These are phyloP conservation scores for Rhynchospora pubera DNA, from an alignment of 176 grass and related monocot genomes.

Conservation along the genomic window DNA sequence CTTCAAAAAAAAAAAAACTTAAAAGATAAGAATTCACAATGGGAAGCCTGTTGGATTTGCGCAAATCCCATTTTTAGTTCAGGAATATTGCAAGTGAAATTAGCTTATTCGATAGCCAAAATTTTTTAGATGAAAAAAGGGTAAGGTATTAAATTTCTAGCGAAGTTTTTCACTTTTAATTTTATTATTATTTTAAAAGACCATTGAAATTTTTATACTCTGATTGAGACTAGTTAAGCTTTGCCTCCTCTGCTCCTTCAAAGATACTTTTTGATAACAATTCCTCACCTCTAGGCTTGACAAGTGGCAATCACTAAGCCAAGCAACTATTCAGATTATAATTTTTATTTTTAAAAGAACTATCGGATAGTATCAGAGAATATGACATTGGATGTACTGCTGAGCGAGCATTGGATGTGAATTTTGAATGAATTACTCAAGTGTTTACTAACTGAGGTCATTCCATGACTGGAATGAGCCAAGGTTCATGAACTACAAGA, in stretches of 20 bases:
- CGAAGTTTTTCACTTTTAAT: neutral
- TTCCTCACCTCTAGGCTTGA: neutral
- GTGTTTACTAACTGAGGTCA: neutral
- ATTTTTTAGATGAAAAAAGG: neutral
- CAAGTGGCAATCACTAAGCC: neutral
- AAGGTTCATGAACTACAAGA: neutral
- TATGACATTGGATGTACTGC: neutral
- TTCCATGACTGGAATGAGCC: neutral
- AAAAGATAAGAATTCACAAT: no score
- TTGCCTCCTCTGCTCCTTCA: neutral
- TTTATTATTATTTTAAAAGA: neutral
- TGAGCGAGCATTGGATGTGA: neutral
- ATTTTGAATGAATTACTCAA: neutral
- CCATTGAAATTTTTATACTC: neutral
- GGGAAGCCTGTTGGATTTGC: no score
- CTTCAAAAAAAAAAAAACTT: no score
- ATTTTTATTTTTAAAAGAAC: neutral
- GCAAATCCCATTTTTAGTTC: no score
- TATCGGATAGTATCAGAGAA: neutral
- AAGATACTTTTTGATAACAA: neutral
- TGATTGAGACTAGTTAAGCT: neutral
- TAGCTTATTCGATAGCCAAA: neutral
- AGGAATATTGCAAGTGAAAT: no score
- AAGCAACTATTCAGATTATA: neutral
- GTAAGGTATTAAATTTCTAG: neutral